Conservation (phyloP, 495 filamentous ascomycete genomes). For the Barbatosphaeria neglecta region DNA sequence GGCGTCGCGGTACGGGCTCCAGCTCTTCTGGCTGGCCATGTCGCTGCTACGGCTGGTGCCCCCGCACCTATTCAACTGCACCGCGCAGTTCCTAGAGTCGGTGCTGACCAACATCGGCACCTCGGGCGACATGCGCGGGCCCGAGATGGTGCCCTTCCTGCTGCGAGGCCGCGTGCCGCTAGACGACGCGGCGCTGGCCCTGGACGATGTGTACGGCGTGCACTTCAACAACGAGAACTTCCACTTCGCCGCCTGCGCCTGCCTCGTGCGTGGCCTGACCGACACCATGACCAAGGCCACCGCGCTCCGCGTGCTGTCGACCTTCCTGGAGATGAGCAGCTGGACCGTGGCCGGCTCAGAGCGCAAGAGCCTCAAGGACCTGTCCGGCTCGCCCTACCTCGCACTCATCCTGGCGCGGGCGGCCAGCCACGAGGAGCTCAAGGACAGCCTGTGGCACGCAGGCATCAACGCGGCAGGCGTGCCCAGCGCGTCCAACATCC, state of each 20-base stretch:
- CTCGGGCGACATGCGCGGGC: conserved; percentile 42
- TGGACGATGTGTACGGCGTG: conserved; percentile 52
- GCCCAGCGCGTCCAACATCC: conserved; percentile 16
- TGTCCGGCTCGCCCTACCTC: conserved; percentile 38
- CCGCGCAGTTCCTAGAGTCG: conserved; percentile 49
- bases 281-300: conserved; percentile 44
- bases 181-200: conserved; percentile 43
- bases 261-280: conserved; percentile 47
- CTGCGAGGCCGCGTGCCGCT: conserved; percentile 43
- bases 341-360: conserved; percentile 11
- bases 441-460: conserved; percentile 39
- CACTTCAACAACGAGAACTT: conserved; percentile 52
- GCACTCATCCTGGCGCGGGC: conserved; percentile 36
- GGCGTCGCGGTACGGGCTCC: conserved; percentile 51
- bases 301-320: conserved; percentile 43
- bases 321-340: conserved; percentile 47
- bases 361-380: conserved; percentile 15
- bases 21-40: conserved; percentile 57
- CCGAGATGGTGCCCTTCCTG: conserved; percentile 43
- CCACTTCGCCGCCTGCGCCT: conserved; percentile 50
- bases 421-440: conserved; percentile 32
- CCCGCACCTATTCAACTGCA: conserved; percentile 47
- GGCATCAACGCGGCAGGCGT: conserved; percentile 30
- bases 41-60: conserved; percentile 52
- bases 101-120: conserved; percentile 48